Percentiles rank a stretch among this genome's conserved stretches.
Evolutionary conservation across 1,284 basidiomycete genomes (phyloP).

Genomic region (Malassezia furfur): DNA sequence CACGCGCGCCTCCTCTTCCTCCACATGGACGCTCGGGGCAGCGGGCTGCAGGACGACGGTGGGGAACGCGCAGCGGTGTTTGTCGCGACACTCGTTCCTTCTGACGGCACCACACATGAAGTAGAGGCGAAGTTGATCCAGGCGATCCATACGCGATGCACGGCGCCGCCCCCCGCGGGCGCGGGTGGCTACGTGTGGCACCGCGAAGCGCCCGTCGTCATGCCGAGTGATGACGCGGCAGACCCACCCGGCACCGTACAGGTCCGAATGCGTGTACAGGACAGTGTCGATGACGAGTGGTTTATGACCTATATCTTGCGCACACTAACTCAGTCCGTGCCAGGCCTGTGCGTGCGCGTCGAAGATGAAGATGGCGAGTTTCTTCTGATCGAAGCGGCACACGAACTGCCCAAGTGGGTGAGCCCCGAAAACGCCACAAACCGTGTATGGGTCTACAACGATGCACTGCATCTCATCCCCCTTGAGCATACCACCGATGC

Average conservation of each 20-base stretch:
- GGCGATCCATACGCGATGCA: background rate
- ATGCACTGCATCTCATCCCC: conserved; percentile 73
- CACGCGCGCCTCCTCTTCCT: background rate
- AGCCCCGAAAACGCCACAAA: conserved; percentile 80
- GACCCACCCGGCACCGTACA: conserved; percentile 49
- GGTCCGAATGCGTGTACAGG: conserved; percentile 75
- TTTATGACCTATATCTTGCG: conserved; percentile 67
- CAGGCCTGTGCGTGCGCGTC: conserved; percentile 44
- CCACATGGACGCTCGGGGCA: background rate
- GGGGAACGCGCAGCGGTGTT: background rate
- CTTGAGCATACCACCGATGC: conserved; percentile 55
- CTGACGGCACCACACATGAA: background rate
- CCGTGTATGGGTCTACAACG: conserved; percentile 81
- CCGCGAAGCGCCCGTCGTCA: conserved; percentile 26
- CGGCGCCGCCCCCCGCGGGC: background rate
- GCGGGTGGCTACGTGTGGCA: conserved; percentile 40
- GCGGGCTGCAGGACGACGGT: background rate
- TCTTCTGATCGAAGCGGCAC: conserved; percentile 88
- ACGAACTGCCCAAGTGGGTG: conserved; percentile 79
- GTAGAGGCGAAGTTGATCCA: background rate
- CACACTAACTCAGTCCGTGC: conserved; percentile 13
- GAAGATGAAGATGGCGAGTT: conserved; percentile 92
- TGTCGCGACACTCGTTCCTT: background rate
- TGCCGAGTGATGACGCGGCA: background rate
- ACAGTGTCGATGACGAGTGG: conserved; percentile 94